These are phyloP conservation scores for Arthroderma sp. DNA, from an alignment of 2,329 filamentous ascomycete species.

Conservation along the genomic window DNA sequence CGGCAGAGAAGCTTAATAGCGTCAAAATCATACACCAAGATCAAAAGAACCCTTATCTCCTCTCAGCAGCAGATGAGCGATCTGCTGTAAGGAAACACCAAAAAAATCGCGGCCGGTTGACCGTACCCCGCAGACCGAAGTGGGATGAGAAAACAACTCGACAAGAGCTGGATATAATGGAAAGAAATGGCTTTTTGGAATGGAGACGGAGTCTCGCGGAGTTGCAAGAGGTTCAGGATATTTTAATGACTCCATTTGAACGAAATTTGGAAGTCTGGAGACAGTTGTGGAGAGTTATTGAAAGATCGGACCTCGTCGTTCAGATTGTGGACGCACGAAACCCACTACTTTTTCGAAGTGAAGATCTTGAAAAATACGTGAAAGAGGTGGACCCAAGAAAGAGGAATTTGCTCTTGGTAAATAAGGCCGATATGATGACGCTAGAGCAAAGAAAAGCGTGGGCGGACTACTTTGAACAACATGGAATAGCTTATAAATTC, in stretches of 20 bases:
- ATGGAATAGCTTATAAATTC: conserved; percentile 81
- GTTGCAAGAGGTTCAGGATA: conserved; percentile 81
- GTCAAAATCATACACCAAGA: conserved; percentile 97
- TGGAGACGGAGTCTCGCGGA: conserved; percentile 89
- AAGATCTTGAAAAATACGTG: conserved; percentile 86
- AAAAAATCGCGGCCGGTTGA: conserved; percentile 63
- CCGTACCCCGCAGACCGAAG: conserved; percentile 74
- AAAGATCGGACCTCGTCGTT: conserved; percentile 86
- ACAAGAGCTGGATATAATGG: conserved; percentile 62
- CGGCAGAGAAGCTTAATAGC: conserved; percentile 96
- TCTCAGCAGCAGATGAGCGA: conserved; percentile 74
- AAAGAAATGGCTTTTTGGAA: conserved; percentile 67
- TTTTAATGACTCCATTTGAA: conserved; percentile 96
- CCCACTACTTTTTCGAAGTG: conserved; percentile 82
- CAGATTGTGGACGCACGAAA: conserved; percentile 98
- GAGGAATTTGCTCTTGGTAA: conserved; percentile 82
- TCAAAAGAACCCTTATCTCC: conserved; percentile 86
- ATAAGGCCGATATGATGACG: conserved; percentile 99
- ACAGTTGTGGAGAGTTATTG: conserved; percentile 95
- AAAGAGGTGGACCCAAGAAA: conserved; percentile 82
- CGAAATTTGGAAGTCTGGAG: conserved; percentile 96
- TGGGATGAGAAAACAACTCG: conserved; percentile 83
- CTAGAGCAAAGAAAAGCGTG: conserved; percentile 65
- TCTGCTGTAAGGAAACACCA: conserved; percentile 67
- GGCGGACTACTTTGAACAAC: conserved; percentile 72